These are phyloP conservation scores for Rhodocollybia butyracea DNA, from an alignment of 768 basidiomycete species.

Conservation along the genomic window DNA sequence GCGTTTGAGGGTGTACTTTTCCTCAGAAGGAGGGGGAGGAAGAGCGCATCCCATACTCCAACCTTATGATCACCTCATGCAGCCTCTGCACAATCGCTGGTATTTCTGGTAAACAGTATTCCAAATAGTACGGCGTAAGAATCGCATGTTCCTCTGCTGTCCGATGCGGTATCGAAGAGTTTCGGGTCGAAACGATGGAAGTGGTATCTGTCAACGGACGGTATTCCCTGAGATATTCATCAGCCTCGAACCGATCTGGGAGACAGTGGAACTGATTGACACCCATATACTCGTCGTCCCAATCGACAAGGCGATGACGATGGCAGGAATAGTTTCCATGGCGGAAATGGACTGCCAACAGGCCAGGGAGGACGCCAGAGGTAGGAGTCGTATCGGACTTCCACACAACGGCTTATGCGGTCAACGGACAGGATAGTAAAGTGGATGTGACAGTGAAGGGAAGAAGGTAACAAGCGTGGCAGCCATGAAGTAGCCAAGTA, in stretches of 20 bases:
- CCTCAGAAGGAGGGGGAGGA: slow-evolving; percentile 8
- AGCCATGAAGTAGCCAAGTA: too few species aligned
- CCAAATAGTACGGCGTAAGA: slow-evolving; percentile 35
- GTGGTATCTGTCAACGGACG: neutral
- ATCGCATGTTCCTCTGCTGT: slow-evolving; percentile 4
- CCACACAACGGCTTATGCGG: too few species aligned
- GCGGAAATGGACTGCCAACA: slow-evolving; percentile 50
- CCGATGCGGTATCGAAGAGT: neutral
- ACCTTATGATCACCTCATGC: slow-evolving; percentile 17
- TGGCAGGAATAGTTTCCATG: slow-evolving; percentile 46
- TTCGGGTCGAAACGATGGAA: neutral
- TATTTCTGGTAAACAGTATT: slow-evolving; percentile 44
- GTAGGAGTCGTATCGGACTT: slow-evolving; percentile 11
- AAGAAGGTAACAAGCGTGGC: too few species aligned
- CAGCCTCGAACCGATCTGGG: slow-evolving; percentile 37
- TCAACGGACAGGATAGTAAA: too few species aligned
- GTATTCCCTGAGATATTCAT: slow-evolving; percentile 19
- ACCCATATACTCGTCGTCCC: slow-evolving; percentile 37
- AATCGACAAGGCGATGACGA: slow-evolving; percentile 33
- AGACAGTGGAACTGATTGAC: slow-evolving; percentile 44
- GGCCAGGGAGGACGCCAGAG: slow-evolving; percentile 27
- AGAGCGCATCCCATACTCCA: slow-evolving; percentile 18
- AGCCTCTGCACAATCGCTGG: slow-evolving; percentile 22
- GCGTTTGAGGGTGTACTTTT: slow-evolving; percentile 28
- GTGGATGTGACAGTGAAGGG: too few species aligned